Percentiles rank a stretch among this genome's conserved stretches.
phyloP scores from a whole-genome alignment of 768 basidiomycete species.

The Bullera alba region DNA sequence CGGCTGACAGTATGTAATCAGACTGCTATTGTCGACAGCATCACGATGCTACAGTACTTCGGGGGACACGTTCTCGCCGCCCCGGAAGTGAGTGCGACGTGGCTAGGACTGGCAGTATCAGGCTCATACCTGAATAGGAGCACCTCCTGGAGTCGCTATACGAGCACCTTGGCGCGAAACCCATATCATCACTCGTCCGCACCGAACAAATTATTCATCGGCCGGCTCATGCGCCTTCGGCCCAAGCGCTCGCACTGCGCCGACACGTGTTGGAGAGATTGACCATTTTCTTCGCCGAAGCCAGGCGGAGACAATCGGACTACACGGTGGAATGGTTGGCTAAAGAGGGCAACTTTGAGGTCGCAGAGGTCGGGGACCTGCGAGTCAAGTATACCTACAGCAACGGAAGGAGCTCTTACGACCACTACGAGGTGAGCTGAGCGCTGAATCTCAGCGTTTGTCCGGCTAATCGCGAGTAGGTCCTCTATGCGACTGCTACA shows the following conservation, averaged over 20 bases:
- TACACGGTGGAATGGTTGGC: conserved; percentile 44
- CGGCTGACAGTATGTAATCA: conserved; percentile 40
- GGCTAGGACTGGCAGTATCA: neutral
- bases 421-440: conserved; percentile 49
- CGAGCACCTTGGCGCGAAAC: conserved; percentile 62
- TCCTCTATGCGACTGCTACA: conserved; percentile 29
- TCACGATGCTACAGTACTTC: conserved; percentile 70
- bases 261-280: conserved; percentile 61
- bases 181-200: conserved; percentile 64
- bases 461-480: conserved; percentile 9
- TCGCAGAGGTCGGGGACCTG: conserved; percentile 34
- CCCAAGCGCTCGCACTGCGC: conserved; percentile 25
- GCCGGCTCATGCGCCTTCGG: conserved; percentile 9
- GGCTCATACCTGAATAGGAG: conserved; percentile 60
- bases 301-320: conserved; percentile 46
- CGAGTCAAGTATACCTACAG: conserved; percentile 32
- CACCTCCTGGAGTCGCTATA: conserved; percentile 89
- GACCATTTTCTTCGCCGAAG: conserved; percentile 86
- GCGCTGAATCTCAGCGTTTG: conserved; percentile 44
- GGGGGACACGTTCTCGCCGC: conserved; percentile 59
- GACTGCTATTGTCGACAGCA: conserved; percentile 80
- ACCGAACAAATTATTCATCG: conserved; percentile 61
- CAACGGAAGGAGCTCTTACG: conserved; percentile 20
- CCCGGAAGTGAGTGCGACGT: conserved; percentile 31
- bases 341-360: conserved; percentile 42